Conservation (phyloP, 1,139 yeast species). For the Pneumocystis carinii region DNA sequence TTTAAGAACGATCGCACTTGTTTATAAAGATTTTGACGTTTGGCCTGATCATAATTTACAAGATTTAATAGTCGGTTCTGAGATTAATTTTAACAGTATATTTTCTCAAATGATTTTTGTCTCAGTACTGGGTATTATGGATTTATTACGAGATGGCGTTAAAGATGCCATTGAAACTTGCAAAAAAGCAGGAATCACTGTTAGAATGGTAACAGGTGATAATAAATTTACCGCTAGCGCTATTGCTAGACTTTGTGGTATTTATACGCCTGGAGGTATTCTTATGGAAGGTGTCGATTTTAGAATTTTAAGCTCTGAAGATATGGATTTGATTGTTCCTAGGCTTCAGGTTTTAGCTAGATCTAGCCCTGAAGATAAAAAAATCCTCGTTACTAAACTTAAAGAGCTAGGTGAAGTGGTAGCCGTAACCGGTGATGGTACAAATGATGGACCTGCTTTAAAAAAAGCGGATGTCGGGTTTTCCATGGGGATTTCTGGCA, state of each 20-base stretch:
- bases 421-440: conserved; percentile 79
- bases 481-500: conserved; percentile 37
- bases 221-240: conserved; percentile 38
- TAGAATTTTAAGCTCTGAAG: conserved; percentile 45
- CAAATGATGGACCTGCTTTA: conserved; percentile 68
- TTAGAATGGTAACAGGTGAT: conserved; percentile 35
- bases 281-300: conserved; percentile 91
- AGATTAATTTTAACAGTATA: background rate
- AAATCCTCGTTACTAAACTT: conserved; percentile 35
- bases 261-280: conserved; percentile 34
- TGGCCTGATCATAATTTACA: conserved; percentile 54
- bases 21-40: conserved; percentile 52
- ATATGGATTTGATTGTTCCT: conserved; percentile 56
- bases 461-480: conserved; percentile 74
- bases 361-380: conserved; percentile 42
- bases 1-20: conserved; percentile 70
- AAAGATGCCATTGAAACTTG: conserved; percentile 29
- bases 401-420: conserved; percentile 38
- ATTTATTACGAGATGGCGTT: conserved; percentile 37
- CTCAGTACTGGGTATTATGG: conserved; percentile 37
- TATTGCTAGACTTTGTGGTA: conserved; percentile 35
- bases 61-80: conserved; percentile 18
- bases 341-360: conserved; percentile 41
- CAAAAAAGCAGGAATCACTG: conserved; percentile 36
- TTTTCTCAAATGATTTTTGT: conserved; percentile 21